Evolutionary conservation across 768 basidiomycete genomes (phyloP).

Genomic region (Termitomyces sp.): DNA sequence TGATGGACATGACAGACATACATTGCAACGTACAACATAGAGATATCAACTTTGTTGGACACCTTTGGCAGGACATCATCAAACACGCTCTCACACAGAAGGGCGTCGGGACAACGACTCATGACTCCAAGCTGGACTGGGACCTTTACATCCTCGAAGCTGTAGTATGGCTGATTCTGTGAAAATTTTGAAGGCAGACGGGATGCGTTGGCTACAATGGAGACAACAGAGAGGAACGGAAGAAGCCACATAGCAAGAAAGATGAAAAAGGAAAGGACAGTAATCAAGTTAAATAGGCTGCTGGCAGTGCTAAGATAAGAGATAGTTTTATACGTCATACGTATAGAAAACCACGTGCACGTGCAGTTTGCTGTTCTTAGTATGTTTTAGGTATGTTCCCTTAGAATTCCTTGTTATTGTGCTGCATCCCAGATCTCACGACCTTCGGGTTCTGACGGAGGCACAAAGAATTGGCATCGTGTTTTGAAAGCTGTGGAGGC

Average conservation of each 20-base stretch:
- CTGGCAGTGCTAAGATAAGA: constrained; percentile 1
- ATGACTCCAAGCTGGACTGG: constrained; percentile 47
- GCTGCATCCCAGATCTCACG: constrained; percentile 50
- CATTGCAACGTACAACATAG: constrained; percentile 71
- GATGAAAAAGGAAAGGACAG: background rate
- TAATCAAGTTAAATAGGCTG: background rate
- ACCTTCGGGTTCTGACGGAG: constrained; percentile 56
- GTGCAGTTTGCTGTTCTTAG: background rate
- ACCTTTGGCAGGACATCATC: constrained; percentile 63
- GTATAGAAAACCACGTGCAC: background rate
- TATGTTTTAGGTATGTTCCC: no score
- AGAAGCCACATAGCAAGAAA: constrained; percentile 3
- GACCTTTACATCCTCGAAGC: constrained; percentile 30
- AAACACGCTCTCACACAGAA: constrained; percentile 75
- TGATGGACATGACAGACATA: constrained; percentile 27
- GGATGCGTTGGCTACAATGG: constrained; percentile 1
- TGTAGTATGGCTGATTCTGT: constrained; percentile 1
- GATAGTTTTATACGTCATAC: constrained; percentile 10
- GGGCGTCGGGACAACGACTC: constrained; percentile 72
- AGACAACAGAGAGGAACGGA: constrained; percentile 1
- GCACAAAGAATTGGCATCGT: constrained; percentile 75
- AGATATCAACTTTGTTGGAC: constrained; percentile 57
- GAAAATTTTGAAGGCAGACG: constrained; percentile 3
- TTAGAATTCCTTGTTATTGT: background rate
- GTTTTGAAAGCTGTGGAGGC: constrained; percentile 57